Percentiles rank a stretch among this genome's conserved stretches.
Conservation (phyloP, 208 protist genomes). For the Leptomonas seymouri region DNA sequence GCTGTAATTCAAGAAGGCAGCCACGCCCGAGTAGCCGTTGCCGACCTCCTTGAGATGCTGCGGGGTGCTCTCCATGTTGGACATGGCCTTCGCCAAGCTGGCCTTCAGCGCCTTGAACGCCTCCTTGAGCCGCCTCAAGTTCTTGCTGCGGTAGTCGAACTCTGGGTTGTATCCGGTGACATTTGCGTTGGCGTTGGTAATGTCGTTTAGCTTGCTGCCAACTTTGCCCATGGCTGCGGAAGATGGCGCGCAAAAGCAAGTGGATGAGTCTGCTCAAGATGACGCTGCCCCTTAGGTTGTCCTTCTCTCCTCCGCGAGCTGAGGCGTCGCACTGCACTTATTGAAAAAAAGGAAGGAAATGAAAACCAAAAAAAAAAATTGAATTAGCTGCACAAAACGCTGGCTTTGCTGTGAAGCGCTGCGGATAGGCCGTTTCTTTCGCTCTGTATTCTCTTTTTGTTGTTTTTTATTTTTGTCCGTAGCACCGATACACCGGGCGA, state of each 20-base stretch:
- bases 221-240: slow-evolving; percentile 22
- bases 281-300: no score
- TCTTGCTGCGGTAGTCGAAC: slow-evolving; percentile 27
- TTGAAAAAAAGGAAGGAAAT: no score
- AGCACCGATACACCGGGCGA: no score
- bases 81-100: background rate
- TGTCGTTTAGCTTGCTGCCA: slow-evolving; percentile 6
- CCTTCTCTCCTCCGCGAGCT: no score
- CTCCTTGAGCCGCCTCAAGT: slow-evolving; percentile 40
- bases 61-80: slow-evolving; percentile 23
- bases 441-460: no score
- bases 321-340: no score
- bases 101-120: slow-evolving; percentile 18
- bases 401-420: no score
- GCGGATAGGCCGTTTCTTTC: no score
- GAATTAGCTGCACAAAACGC: no score
- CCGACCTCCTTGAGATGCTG: slow-evolving; percentile 23
- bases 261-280: no score
- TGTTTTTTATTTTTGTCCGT: no score
- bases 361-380: no score
- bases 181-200: background rate
- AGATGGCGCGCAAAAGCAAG: background rate
- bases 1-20: slow-evolving; percentile 32
- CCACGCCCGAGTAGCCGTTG: slow-evolving; percentile 23
- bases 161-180: slow-evolving; percentile 17